Evolutionary conservation across 257 asterid species (phyloP), one percentile per base, ranked within the genome.

Genomic region (Striga asiatica): DNA sequence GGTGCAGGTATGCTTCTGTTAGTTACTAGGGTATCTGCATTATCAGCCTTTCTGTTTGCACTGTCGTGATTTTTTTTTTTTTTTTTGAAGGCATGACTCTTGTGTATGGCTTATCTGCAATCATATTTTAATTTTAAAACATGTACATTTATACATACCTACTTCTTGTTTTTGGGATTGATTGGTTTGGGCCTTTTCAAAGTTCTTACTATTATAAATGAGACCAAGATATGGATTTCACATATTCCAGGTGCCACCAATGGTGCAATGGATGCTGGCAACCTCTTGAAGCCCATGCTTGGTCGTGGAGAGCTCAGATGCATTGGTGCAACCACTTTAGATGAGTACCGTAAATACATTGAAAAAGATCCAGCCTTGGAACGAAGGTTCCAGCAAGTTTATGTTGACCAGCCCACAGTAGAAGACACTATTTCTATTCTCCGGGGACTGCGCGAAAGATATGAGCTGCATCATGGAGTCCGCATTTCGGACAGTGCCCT

Each of bases 211-310:
- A 23, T n/a, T 42, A 1, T n/a, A n/a, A n/a, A n/a, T 17, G 13
- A 43, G 50, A 43, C 25, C 50, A 17, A 18, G n/a, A 18, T 29
- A 45, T 29, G 22, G 7, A 34, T 22, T 61, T 31, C 48, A 19
- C 69, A 20, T 41, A 20, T 41, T 68, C 58, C 77, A 89, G 98
- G 98, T 74, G 98, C 98, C 62, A 81, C 94, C 9, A 80, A 66
- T 69, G 98, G 98, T 62, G 96, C 98, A 29, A 86, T 89, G 98
- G 98, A 89, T 75, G 98, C 98, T 65, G 94, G 96, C 38, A 86
- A 89, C 76, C 92, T 89, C 57, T 77, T 89, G 56, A 89, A 89
- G 67, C 98, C 98, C 39, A 89, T 89, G 98, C 96, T 91, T 71
- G 98, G 96, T 32, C 92, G 98, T 55, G 98, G 98, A 52, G 96